Percentiles rank a stretch among this genome's conserved stretches.
Conservation (phyloP, 352 stramenopile genomes). For the Phytophthora aleatoria region DNA sequence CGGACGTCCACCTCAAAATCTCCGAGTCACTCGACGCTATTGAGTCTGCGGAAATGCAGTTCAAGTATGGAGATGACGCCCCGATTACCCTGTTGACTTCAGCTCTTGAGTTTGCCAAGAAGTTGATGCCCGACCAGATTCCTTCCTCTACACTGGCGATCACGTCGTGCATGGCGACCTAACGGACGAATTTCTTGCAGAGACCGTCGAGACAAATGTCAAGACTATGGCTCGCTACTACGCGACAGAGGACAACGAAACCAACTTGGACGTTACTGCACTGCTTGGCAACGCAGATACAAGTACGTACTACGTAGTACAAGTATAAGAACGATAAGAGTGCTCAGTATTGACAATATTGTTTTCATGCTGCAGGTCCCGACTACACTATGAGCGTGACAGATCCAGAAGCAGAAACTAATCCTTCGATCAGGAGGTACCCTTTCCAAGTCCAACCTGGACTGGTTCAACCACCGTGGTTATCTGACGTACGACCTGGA, state of each 20-base stretch:
- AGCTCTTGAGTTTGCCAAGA: slow-evolving; percentile 61
- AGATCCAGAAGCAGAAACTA: slow-evolving; percentile 45
- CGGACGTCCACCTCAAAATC: slow-evolving; percentile 75
- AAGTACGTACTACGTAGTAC: slow-evolving; percentile 30
- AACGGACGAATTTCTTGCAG: slow-evolving; percentile 53
- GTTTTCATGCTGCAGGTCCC: slow-evolving; percentile 32
- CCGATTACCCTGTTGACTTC: slow-evolving; percentile 60
- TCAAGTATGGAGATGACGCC: slow-evolving; percentile 50
- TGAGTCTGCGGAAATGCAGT: slow-evolving; percentile 40
- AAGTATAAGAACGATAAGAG: too few relatives aligned
- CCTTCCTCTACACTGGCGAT: slow-evolving; percentile 81
- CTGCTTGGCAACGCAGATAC: slow-evolving; percentile 73
- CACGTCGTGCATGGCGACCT: slow-evolving; percentile 57
- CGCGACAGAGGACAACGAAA: slow-evolving; percentile 31
- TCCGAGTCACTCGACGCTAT: slow-evolving; percentile 41
- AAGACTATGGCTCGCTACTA: slow-evolving; percentile 69
- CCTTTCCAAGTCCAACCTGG: slow-evolving; percentile 44
- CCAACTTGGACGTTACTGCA: slow-evolving; percentile 51
- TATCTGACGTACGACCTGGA: slow-evolving; percentile 67
- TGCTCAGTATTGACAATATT: not conserved
- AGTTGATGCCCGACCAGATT: slow-evolving; percentile 57
- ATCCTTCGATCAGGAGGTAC: slow-evolving; percentile 56
- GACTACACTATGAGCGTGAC: slow-evolving; percentile 78
- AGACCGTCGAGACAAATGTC: slow-evolving; percentile 60
- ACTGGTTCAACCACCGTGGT: slow-evolving; percentile 52